Evolutionary conservation across 2,329 filamentous ascomycete genomes (phyloP).

Genomic region (Ploettnerulaceae sp.): DNA sequence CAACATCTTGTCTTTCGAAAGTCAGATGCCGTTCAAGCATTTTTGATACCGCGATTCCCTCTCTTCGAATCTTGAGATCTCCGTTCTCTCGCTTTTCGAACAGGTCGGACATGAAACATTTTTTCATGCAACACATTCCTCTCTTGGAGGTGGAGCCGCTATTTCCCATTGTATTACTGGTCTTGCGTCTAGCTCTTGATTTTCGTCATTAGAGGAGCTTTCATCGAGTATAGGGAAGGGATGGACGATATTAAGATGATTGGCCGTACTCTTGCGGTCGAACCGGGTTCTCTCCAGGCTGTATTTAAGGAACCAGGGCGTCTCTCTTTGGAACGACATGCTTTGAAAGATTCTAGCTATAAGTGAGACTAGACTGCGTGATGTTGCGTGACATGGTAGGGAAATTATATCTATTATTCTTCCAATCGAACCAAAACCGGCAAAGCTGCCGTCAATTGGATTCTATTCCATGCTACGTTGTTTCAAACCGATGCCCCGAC

Average conservation of each 20-base stretch:
- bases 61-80: background rate
- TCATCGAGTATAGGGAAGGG: background rate
- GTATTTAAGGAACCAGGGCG: constrained; percentile 1
- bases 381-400: background rate
- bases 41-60: background rate
- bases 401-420: background rate
- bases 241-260: constrained; percentile 7
- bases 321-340: background rate
- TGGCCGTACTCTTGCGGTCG: background rate
- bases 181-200: background rate
- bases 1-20: too few species aligned
- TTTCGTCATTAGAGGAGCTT: constrained; percentile 3
- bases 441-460: background rate
- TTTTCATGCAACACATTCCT: background rate
- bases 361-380: background rate
- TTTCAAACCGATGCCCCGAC: too few species aligned
- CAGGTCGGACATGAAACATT: background rate
- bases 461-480: background rate
- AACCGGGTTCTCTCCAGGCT: background rate
- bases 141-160: background rate
- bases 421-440: background rate
- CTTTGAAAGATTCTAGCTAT: background rate
- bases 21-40: too few species aligned
- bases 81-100: background rate
- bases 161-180: constrained; percentile 6